A percentile compares a stretch with the other conserved stretches of the same genome.
Evolutionary conservation across 768 basidiomycete genomes (phyloP).

Genomic region (Austroboletus eburneus): DNA sequence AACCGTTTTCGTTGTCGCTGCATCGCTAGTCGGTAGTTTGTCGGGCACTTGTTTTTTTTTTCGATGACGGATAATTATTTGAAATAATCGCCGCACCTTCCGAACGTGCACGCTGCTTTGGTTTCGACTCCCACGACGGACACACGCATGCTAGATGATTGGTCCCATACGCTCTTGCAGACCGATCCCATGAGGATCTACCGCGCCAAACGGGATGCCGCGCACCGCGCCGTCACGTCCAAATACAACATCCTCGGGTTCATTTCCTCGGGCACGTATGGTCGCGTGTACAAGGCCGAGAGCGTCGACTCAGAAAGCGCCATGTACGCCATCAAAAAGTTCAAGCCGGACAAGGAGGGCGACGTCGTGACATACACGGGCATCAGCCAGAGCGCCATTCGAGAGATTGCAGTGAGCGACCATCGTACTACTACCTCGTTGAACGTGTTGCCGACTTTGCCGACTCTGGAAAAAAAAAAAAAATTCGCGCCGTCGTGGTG

Average conservation of each 20-base stretch:
- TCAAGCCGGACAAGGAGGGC: slow-evolving; percentile 99
- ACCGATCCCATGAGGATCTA: slow-evolving; percentile 84
- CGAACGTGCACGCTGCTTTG: neutral
- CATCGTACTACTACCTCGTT: neutral
- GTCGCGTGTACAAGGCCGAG: slow-evolving; percentile 96
- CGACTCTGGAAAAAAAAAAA: too few relatives aligned
- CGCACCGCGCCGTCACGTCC: slow-evolving; percentile 62
- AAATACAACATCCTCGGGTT: slow-evolving; percentile 94
- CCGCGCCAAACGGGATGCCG: slow-evolving; percentile 70
- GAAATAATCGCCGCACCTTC: too few relatives aligned
- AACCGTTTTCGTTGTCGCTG: neutral
- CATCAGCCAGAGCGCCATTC: slow-evolving; percentile 94
- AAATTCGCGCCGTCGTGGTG: neutral
- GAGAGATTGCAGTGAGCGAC: slow-evolving; percentile 92
- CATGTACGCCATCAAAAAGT: slow-evolving; percentile 97
- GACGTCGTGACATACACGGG: slow-evolving; percentile 95
- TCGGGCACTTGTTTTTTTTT: too few relatives aligned
- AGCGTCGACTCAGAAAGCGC: slow-evolving; percentile 64
- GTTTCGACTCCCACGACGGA: neutral
- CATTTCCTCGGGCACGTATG: slow-evolving; percentile 97
- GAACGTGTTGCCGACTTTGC: too few relatives aligned
- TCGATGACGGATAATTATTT: too few relatives aligned
- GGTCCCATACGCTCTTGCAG: slow-evolving; percentile 33
- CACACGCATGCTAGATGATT: slow-evolving; percentile 33
- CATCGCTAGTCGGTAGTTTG: too few relatives aligned